Conservation (phyloP, 345 rosid genomes). For the Euphorbia tirucalli region DNA sequence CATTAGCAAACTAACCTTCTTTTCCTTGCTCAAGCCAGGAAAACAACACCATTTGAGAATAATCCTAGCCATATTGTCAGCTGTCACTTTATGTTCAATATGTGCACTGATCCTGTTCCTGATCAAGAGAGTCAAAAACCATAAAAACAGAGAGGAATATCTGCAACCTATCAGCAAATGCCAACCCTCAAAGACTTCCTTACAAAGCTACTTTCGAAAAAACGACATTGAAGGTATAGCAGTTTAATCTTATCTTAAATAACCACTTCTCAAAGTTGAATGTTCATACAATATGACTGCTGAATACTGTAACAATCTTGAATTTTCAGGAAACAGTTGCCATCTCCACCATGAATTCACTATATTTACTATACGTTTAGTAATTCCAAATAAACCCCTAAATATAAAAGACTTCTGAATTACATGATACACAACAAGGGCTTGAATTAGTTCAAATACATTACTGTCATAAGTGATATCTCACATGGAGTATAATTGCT, state of each 20-base stretch:
- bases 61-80: slow-evolving; percentile 15
- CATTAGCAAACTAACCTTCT: not conserved
- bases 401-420: not conserved
- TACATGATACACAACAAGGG: not conserved
- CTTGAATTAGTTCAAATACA: not conserved
- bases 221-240: too few species aligned
- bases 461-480: not conserved
- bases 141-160: slow-evolving; percentile 3
- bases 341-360: too few species aligned
- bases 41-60: slow-evolving; percentile 5
- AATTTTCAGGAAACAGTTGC: too few species aligned
- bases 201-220: slow-evolving; percentile 10
- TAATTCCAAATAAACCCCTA: too few species aligned
- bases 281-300: too few species aligned
- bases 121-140: too few species aligned
- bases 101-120: too few species aligned
- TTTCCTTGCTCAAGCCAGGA: slow-evolving; percentile 18
- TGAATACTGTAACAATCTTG: too few species aligned
- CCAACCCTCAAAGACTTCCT: slow-evolving; percentile 16
- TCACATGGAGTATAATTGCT: not conserved
- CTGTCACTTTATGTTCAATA: slow-evolving; percentile 15
- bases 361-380: too few species aligned
- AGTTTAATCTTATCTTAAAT: too few species aligned
- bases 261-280: too few species aligned
- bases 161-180: slow-evolving; percentile 10